phyloP scores from a whole-genome alignment of 2,329 filamentous ascomycete species.

The Penicillium sp. region DNA sequence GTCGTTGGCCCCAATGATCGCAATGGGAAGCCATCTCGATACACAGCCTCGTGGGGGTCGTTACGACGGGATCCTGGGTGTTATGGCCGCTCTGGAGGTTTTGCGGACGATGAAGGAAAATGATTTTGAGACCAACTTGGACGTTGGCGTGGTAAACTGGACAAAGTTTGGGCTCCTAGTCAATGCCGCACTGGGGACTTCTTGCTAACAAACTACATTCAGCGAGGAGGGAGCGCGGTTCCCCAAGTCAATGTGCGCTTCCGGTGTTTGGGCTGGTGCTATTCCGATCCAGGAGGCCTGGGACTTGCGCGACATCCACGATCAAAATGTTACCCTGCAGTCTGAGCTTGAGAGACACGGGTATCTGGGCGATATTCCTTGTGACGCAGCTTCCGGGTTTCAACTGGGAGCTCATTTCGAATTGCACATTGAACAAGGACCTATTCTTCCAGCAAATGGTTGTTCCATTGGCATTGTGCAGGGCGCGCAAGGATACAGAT shows the following conservation, averaged over 20 bases:
- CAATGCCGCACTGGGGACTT: no score
- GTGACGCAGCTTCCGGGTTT: conserved; percentile 43
- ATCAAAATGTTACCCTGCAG: conserved; percentile 55
- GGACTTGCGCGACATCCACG: conserved; percentile 57
- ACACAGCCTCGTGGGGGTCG: conserved; percentile 40
- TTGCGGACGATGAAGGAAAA: conserved; percentile 64
- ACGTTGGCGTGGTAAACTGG: conserved; percentile 65
- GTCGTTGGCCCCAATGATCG: conserved; percentile 29
- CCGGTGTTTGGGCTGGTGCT: conserved; percentile 68
- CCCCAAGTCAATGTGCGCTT: conserved; percentile 68
- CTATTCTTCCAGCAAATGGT: conserved; percentile 61
- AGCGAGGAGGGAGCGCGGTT: conserved; percentile 77
- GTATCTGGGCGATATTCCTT: conserved; percentile 58
- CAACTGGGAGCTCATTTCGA: conserved; percentile 74
- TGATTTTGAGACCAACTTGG: conserved; percentile 62
- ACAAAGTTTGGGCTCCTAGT: conserved; percentile 42
- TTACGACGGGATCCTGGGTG: conserved; percentile 72
- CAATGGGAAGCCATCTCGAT: conserved; percentile 48
- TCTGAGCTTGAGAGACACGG: conserved; percentile 65
- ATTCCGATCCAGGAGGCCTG: conserved; percentile 61
- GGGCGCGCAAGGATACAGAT: conserved; percentile 67
- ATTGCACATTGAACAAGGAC: conserved; percentile 76
- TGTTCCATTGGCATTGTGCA: conserved; percentile 64
- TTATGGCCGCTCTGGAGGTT: conserved; percentile 68
- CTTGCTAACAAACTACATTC: not conserved